These are phyloP conservation scores for Trapa bicornis DNA, from an alignment of 345 rosid species.

Conservation along the genomic window DNA sequence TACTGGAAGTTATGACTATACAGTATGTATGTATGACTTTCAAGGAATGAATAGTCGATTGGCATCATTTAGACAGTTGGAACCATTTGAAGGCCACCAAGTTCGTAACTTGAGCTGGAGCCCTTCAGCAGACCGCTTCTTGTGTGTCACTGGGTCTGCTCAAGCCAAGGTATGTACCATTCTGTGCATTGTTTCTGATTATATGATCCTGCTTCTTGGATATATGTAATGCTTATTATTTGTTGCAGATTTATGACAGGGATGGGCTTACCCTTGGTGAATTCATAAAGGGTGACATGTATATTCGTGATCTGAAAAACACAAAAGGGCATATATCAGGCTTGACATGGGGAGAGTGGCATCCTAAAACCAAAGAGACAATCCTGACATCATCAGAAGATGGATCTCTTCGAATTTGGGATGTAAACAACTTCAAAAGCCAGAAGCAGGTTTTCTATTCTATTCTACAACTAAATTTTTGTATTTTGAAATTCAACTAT, in stretches of 20 bases:
- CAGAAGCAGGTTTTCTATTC: slow-evolving; percentile 62
- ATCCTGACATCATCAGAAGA: slow-evolving; percentile 92
- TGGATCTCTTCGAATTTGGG: slow-evolving; percentile 94
- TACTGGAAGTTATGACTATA: slow-evolving; percentile 86
- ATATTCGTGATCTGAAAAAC: slow-evolving; percentile 90
- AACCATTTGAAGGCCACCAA: slow-evolving; percentile 92
- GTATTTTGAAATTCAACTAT: not conserved
- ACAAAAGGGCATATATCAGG: slow-evolving; percentile 94
- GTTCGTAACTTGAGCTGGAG: slow-evolving; percentile 94
- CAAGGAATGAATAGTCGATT: slow-evolving; percentile 93
- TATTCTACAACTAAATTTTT: not conserved
- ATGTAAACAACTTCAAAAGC: slow-evolving; percentile 86
- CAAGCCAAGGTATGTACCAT: slow-evolving; percentile 82
- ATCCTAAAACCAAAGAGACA: slow-evolving; percentile 74
- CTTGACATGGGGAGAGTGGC: slow-evolving; percentile 94
- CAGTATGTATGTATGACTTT: slow-evolving; percentile 84
- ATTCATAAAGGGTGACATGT: slow-evolving; percentile 97
- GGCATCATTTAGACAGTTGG: slow-evolving; percentile 84
- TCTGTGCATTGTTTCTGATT: not conserved
- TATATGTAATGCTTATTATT: not conserved
- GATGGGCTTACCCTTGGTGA: slow-evolving; percentile 94
- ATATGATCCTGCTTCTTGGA: not conserved
- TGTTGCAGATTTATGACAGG: slow-evolving; percentile 73
- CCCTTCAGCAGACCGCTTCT: slow-evolving; percentile 72
- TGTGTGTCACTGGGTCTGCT: slow-evolving; percentile 91